Evolutionary conservation across 2,329 filamentous ascomycete genomes (phyloP), one percentile per base, ranked within the genome.

Genomic region (Aschersonia sp.): DNA sequence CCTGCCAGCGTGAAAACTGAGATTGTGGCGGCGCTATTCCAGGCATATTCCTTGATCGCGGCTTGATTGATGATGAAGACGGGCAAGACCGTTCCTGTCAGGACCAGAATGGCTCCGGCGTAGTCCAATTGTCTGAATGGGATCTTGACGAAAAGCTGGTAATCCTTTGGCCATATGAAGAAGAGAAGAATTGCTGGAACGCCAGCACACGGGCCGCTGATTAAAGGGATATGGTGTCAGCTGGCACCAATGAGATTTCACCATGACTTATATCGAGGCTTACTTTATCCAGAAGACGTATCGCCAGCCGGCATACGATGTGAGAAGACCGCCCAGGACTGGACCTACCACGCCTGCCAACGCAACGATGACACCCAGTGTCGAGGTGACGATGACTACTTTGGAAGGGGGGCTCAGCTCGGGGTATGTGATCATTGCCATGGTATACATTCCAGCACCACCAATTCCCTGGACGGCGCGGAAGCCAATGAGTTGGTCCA

Each of bases 221-320:
- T 5, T 5, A 39, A 14, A 32, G 5, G 5, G 14, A 22, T 22
- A 30, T 14, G 12, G 9, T 14, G 43, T 45, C 11, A 45, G 5
- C 5, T 14, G 9, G n/a, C 40, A 5, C 4, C 11, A 41, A 22
- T 9, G 14, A n/a, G 35, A 39, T 9, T 9, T 39, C 40, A n/a
- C 40, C 4, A 22, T 41, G 7, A 7, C 7, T 41, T 11, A 7
- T 9, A 3, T 37, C 9, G 22, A 11, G n/a, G n/a, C 68, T 45
- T 54, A 75, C 72, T 79, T 79, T 54, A 79, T 73, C 71, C 72
- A 77, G 58, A 79, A 79, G 4, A 77, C 64, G 68, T 72, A 76
- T 50, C 70, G 60, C 74, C 74, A 77, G 9, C 59, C 66, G 1
- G 63, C 55, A 47, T 72, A 74, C 11, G 71, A 58, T 1, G 72